Conservation (phyloP, 2,329 filamentous ascomycete genomes). For the Phyllosticta paracitricarpa region DNA sequence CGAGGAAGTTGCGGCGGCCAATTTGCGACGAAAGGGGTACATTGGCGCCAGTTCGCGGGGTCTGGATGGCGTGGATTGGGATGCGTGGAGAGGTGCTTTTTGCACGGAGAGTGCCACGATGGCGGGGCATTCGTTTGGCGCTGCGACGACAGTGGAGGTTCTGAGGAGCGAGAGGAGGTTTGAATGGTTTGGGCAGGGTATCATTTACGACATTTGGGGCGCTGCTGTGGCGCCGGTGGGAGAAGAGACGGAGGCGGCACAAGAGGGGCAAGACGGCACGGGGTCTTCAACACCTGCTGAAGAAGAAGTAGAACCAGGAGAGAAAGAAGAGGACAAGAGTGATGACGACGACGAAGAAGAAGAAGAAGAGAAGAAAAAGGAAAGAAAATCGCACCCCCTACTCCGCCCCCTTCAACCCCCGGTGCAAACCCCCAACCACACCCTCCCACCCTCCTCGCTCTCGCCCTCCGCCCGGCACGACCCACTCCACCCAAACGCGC, state of each 20-base stretch:
- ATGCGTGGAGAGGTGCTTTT: constrained; percentile 46
- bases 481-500: neutral
- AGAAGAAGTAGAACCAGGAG: neutral
- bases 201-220: constrained; percentile 58
- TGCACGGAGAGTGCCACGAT: constrained; percentile 48
- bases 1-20: constrained; percentile 39
- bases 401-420: neutral
- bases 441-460: neutral
- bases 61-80: constrained; percentile 47
- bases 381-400: neutral
- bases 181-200: constrained; percentile 50
- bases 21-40: constrained; percentile 48
- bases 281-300: neutral
- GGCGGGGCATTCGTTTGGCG: constrained; percentile 58
- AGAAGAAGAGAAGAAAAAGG: neutral
- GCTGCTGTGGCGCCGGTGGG: neutral
- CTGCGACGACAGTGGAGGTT: constrained; percentile 53
- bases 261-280: neutral
- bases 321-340: neutral
- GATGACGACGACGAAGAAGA: neutral
- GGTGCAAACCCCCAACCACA: neutral
- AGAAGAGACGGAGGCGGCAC: neutral
- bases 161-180: constrained; percentile 46
- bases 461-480: neutral
- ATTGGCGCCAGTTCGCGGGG: constrained; percentile 50